Conservation (phyloP, 2,329 filamentous ascomycete genomes). For the Clarireedia homoeocarpa region DNA sequence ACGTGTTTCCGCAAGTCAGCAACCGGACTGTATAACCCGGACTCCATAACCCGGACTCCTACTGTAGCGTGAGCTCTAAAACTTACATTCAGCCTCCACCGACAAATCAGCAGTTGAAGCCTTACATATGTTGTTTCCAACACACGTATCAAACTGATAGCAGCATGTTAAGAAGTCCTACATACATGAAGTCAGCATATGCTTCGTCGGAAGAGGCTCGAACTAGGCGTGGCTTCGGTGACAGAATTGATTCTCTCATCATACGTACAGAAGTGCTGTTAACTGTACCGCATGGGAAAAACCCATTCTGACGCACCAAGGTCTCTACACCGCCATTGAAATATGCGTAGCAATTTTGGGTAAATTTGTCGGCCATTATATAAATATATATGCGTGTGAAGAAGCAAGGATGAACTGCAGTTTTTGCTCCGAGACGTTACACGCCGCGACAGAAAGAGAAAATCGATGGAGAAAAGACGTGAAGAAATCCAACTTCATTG, state of each 20-base stretch:
- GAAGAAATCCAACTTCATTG: background rate
- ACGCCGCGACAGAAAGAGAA: too few species aligned
- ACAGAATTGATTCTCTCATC: background rate
- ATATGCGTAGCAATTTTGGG: background rate
- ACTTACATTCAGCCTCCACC: background rate
- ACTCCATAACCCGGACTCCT: background rate
- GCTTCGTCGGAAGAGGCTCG: background rate
- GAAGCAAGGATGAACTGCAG: background rate
- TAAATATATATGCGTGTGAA: background rate
- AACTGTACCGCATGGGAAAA: background rate
- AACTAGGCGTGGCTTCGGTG: background rate
- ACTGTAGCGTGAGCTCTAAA: background rate
- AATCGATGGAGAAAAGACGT: background rate
- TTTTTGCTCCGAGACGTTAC: background rate
- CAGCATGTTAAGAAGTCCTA: background rate
- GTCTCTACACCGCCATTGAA: background rate
- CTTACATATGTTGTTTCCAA: conserved; percentile 1
- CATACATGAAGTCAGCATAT: background rate
- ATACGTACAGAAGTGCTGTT: conserved; percentile 1
- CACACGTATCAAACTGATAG: background rate
- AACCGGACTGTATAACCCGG: background rate
- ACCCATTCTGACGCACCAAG: background rate
- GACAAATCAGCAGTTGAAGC: background rate
- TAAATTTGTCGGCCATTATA: background rate
- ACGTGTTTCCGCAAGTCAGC: background rate